Conservation (phyloP, 192 early-diverging fungal genomes). For the Chytriomyces sp. region DNA sequence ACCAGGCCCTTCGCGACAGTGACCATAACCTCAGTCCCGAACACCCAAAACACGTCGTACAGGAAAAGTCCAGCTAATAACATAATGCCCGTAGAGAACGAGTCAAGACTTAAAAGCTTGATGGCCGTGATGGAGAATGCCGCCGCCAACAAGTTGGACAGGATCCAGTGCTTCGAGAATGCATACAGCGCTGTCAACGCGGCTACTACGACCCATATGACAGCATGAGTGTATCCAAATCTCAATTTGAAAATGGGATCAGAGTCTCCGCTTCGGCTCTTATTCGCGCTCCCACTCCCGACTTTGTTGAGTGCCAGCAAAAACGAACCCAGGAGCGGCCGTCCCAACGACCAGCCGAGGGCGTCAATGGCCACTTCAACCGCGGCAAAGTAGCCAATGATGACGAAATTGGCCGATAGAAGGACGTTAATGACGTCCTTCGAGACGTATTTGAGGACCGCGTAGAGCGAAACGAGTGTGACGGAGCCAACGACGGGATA, state of each 20-base stretch:
- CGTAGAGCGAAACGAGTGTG: slow-evolving; percentile 78
- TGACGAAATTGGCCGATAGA: slow-evolving; percentile 80
- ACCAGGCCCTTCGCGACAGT: slow-evolving; percentile 93
- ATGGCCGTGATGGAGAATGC: slow-evolving; percentile 86
- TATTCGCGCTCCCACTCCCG: slow-evolving; percentile 29
- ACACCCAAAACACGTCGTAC: slow-evolving; percentile 99
- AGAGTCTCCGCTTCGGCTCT: neutral
- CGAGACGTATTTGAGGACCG: slow-evolving; percentile 85
- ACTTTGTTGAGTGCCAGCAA: slow-evolving; percentile 70
- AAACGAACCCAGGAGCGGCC: slow-evolving; percentile 67
- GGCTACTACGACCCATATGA: slow-evolving; percentile 56
- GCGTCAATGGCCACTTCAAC: slow-evolving; percentile 62
- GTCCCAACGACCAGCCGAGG: slow-evolving; percentile 54
- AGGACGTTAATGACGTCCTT: slow-evolving; percentile 82
- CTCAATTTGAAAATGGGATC: slow-evolving; percentile 33
- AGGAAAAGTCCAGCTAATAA: slow-evolving; percentile 88
- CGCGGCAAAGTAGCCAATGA: slow-evolving; percentile 77
- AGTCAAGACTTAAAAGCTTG: slow-evolving; percentile 85
- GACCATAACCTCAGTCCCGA: slow-evolving; percentile 98
- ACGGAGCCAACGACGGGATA: slow-evolving; percentile 90
- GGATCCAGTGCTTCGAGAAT: slow-evolving; percentile 89
- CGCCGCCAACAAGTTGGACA: slow-evolving; percentile 85
- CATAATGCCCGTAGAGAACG: slow-evolving; percentile 96
- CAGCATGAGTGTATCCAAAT: slow-evolving; percentile 66
- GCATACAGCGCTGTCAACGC: slow-evolving; percentile 74